Conservation (phyloP, 495 filamentous ascomycete genomes). For the Penicillium angulare region DNA sequence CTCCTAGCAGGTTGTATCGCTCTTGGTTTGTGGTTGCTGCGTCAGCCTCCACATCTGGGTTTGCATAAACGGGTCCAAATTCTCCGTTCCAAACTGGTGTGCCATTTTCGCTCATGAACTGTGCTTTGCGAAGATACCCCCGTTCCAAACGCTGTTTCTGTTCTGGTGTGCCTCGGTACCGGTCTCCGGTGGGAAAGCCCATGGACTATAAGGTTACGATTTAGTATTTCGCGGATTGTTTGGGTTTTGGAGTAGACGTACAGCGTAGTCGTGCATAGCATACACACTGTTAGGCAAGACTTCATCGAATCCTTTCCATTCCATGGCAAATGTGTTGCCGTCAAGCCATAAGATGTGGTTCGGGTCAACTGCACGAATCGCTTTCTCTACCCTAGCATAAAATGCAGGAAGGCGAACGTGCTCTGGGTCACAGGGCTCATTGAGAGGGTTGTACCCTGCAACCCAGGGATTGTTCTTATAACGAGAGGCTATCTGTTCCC, state of each 20-base stretch:
- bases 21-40: slow-evolving; percentile 48
- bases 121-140: slow-evolving; percentile 53
- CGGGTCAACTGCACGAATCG: slow-evolving; percentile 57
- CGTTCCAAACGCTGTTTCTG: slow-evolving; percentile 50
- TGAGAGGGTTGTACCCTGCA: slow-evolving; percentile 66
- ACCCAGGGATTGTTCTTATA: slow-evolving; percentile 57
- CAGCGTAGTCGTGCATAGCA: slow-evolving; percentile 60
- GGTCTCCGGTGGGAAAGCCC: slow-evolving; percentile 56
- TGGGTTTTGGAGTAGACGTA: slow-evolving; percentile 3
- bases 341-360: slow-evolving; percentile 65
- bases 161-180: slow-evolving; percentile 48
- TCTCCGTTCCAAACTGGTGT: slow-evolving; percentile 67
- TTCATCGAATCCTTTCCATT: slow-evolving; percentile 43
- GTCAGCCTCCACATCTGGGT: slow-evolving; percentile 28
- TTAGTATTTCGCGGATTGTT: background rate
- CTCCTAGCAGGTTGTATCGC: slow-evolving; percentile 52
- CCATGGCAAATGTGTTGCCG: slow-evolving; percentile 65
- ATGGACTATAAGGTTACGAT: slow-evolving; percentile 24
- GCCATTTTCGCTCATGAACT: slow-evolving; percentile 53
- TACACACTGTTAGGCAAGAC: slow-evolving; percentile 59
- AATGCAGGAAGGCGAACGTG: slow-evolving; percentile 54
- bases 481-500: slow-evolving; percentile 56
- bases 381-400: slow-evolving; percentile 57
- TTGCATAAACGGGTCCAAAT: slow-evolving; percentile 62
- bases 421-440: slow-evolving; percentile 61